Evolutionary conservation across 768 basidiomycete species (phyloP).

Genomic region (Ephemerocybe angulata): DNA sequence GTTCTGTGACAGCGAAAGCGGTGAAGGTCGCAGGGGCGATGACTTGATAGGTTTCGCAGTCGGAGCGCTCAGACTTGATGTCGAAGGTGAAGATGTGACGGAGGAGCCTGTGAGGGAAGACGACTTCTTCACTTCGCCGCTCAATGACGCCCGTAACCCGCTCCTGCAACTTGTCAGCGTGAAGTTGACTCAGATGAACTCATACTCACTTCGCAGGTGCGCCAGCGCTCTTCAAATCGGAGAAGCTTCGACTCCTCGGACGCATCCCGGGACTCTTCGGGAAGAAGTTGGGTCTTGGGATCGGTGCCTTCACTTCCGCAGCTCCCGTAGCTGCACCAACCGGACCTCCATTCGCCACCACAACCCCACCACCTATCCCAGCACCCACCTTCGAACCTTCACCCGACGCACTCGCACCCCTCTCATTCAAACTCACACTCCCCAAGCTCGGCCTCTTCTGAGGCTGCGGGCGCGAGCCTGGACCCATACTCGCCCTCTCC

Average conservation of each 20-base stretch:
- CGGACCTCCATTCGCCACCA: neutral
- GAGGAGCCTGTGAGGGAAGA: conserved; percentile 6
- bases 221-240: conserved; percentile 46
- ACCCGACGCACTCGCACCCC: neutral
- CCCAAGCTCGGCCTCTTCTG: neutral
- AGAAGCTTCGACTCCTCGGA: conserved; percentile 76
- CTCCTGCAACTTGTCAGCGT: neutral
- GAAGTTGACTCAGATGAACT: neutral
- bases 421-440: neutral
- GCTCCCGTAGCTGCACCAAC: neutral
- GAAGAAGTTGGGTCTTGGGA: conserved; percentile 63
- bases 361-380: conserved; percentile 5
- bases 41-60: conserved; percentile 16
- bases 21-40: conserved; percentile 36
- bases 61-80: conserved; percentile 16
- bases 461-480: too few species aligned
- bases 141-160: conserved; percentile 2
- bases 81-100: conserved; percentile 12
- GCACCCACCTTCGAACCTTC: conserved; percentile 1
- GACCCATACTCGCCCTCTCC: neutral
- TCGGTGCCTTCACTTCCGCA: conserved; percentile 19
- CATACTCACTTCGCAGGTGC: too few species aligned
- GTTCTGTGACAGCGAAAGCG: conserved; percentile 41
- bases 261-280: conserved; percentile 50
- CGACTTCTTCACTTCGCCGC: conserved; percentile 19